phyloP scores from a whole-genome alignment of 352 stramenopile species.

The Aphanomyces invadans region DNA sequence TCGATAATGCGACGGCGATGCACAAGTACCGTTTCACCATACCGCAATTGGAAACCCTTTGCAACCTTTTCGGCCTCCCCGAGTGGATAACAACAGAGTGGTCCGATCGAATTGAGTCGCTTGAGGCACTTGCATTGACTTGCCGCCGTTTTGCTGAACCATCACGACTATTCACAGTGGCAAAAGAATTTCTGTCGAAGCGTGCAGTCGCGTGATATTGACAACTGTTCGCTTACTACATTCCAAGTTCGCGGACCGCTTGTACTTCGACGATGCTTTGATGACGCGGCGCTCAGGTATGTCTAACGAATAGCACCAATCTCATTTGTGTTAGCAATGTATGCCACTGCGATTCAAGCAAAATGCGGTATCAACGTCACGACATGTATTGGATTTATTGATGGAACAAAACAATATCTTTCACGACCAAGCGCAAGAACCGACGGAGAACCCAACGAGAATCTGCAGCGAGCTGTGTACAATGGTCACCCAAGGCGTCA shows the following conservation, averaged over 20 bases:
- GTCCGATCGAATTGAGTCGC: neutral
- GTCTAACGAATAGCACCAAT: neutral
- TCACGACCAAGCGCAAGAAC: neutral
- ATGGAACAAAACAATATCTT: slow-evolving; percentile 21
- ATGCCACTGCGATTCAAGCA: neutral
- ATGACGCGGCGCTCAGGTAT: neutral
- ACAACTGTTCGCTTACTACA: neutral
- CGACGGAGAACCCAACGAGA: neutral
- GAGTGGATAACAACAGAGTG: neutral
- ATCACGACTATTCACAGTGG: slow-evolving; percentile 1
- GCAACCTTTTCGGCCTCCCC: neutral
- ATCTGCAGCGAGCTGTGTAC: slow-evolving; percentile 14
- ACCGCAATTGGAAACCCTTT: neutral
- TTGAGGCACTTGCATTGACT: neutral
- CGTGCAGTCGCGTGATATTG: neutral
- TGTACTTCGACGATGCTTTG: neutral
- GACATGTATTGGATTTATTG: slow-evolving; percentile 24
- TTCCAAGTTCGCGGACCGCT: neutral
- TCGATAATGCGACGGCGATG: neutral
- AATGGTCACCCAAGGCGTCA: slow-evolving; percentile 17
- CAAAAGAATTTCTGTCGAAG: slow-evolving; percentile 8
- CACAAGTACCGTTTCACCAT: neutral
- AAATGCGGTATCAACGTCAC: neutral
- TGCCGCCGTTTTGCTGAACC: slow-evolving; percentile 5
- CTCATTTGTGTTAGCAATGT: neutral